Base-by-base conservation (phyloP, 2,329 filamentous ascomycete species). In the Lachnum nothofagi region DNA sequence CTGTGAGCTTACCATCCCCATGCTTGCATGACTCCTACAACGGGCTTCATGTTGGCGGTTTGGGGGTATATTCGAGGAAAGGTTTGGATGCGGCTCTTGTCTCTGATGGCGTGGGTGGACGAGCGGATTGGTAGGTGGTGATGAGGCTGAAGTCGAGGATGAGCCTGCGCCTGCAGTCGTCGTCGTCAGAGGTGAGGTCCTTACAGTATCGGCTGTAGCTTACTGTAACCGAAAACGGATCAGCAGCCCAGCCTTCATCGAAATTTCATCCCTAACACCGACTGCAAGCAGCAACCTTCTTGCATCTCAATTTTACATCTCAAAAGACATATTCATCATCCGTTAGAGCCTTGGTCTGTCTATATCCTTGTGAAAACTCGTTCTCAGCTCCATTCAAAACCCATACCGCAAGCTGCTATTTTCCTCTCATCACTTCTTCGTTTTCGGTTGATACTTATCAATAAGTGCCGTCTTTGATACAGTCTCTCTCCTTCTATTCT, bases 11-110 rank as follows among this genome's bases (percentile, higher is more conserved):
- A 96, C 91, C 91, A 95, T 75, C 84, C 88, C 90, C 91, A 96
- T 65, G 91, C 91, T 74, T 95, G 91, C 74, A 91, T 80, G 59
- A 89, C 85, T 66, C 88, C 86, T 62, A 97, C 88, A 67, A 97
- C 76, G 60, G 91, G 91, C 84, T 96, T 96, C 91, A 96, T 96
- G 34, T 51, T 63, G 56, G 25, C 42, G 48, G 17, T 39, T 43
- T 24, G 40, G 10, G 9, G 33, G 3, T 16, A 38, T 33, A 39
- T n/a, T 4, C 40, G 24, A 19, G 25, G 27, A 22, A 20, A 22
- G 7, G 16, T 1, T 23, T 14, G 35, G 33, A 38, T 49, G 27
- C 20, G 42, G 33, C 20, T 27, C 37, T 44, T 27, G 20, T 20
- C 35, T 41, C 22, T 33, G 29, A 12, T 19, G 23, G 22, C 14